phyloP scores from a whole-genome alignment of 2,329 filamentous ascomycete genomes.

The Alternaria ethzedia region DNA sequence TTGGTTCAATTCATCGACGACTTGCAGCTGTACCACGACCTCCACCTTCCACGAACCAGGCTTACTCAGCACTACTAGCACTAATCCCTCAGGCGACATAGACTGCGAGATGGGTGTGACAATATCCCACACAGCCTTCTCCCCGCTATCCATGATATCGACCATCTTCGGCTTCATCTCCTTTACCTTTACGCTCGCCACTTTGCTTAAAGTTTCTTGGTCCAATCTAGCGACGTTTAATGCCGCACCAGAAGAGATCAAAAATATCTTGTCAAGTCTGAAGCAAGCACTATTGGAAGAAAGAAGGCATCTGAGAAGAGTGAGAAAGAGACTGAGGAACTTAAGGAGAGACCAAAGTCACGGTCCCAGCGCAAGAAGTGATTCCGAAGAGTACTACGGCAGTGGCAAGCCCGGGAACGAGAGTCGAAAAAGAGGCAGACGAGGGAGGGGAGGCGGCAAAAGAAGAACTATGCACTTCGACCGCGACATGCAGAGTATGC shows the following conservation, averaged over 20 bases:
- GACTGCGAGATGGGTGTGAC: conserved; percentile 25
- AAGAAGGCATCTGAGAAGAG: conserved; percentile 41
- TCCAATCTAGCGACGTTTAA: conserved; percentile 47
- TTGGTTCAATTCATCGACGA: background rate
- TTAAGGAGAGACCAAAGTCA: conserved; percentile 14
- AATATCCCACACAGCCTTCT: conserved; percentile 29
- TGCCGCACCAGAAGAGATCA: conserved; percentile 49
- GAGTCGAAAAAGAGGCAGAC: background rate
- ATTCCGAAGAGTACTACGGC: conserved; percentile 10
- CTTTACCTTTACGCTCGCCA: conserved; percentile 54
- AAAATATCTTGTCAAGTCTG: conserved; percentile 49
- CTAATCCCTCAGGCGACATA: background rate
- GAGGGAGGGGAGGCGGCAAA: conserved; percentile 10
- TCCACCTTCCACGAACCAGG: background rate
- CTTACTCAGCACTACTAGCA: background rate
- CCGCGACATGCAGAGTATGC: conserved; percentile 27
- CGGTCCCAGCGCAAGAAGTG: conserved; percentile 12
- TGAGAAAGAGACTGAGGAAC: conserved; percentile 25
- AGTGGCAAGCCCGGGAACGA: background rate
- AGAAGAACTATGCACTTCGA: conserved; percentile 21
- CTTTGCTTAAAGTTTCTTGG: conserved; percentile 52
- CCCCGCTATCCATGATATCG: conserved; percentile 46
- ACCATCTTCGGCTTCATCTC: conserved; percentile 51
- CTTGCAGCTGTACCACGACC: background rate
- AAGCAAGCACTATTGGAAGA: conserved; percentile 53